A percentile compares a stretch with the other conserved stretches of the same genome.
These are phyloP conservation scores for Sphaerulina vaccinii DNA, from an alignment of 2,329 filamentous ascomycete species.

Conservation along the genomic window DNA sequence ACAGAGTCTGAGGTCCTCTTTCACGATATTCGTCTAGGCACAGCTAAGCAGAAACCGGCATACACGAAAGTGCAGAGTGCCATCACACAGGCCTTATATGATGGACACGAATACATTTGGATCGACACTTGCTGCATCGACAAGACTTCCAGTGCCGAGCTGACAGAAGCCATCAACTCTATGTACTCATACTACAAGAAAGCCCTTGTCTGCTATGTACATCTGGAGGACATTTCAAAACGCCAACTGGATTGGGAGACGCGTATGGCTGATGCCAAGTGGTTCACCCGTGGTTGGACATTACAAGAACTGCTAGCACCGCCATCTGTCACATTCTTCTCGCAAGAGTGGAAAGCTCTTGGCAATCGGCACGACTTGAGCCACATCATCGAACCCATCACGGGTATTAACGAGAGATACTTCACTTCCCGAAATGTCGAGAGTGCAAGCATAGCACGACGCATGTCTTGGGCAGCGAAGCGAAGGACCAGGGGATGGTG, in stretches of 20 bases:
- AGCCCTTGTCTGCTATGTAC: slow-evolving; percentile 1
- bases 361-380: background rate
- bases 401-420: background rate
- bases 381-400: background rate
- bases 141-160: slow-evolving; percentile 19
- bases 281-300: background rate
- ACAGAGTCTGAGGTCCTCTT: slow-evolving; percentile 34
- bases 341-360: no score
- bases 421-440: background rate
- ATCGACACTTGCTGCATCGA: slow-evolving; percentile 29
- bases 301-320: background rate
- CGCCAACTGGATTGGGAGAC: background rate
- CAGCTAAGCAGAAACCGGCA: slow-evolving; percentile 14
- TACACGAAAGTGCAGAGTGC: slow-evolving; percentile 32
- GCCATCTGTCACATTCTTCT: no score
- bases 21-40: slow-evolving; percentile 25
- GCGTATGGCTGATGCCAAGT: background rate
- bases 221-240: background rate
- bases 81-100: slow-evolving; percentile 25
- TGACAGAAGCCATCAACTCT: slow-evolving; percentile 14
- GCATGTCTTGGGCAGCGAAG: background rate
- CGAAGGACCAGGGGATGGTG: background rate
- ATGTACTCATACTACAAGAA: slow-evolving; percentile 20
- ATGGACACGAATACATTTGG: slow-evolving; percentile 24
- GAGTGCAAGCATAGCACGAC: background rate